A percentile compares a stretch with the other conserved stretches of the same genome.
Conservation (phyloP, 257 asterid species). For the Perilla frutescens region DNA sequence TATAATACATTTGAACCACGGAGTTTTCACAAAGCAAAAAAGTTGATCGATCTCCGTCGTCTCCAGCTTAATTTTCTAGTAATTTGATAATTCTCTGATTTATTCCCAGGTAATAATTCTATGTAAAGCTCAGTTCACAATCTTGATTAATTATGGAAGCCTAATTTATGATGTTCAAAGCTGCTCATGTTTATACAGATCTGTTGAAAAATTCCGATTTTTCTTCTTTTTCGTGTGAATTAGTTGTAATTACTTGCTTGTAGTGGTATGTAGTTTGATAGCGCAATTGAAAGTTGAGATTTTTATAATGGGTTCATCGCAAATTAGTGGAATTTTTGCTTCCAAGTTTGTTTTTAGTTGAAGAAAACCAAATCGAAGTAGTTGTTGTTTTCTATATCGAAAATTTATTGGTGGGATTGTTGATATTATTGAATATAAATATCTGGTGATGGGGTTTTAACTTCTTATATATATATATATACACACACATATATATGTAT, state of each 20-base stretch:
- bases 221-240: neutral
- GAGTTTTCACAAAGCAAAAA: slow-evolving; percentile 13
- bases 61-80: slow-evolving; percentile 21
- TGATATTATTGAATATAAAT: slow-evolving; percentile 2
- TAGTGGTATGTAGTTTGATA: slow-evolving; percentile 1
- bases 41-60: slow-evolving; percentile 23
- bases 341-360: slow-evolving; percentile 1
- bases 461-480: too few species aligned
- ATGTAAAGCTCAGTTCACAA: neutral
- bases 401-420: neutral
- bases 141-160: neutral
- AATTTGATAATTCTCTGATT: slow-evolving; percentile 6
- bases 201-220: slow-evolving; percentile 25
- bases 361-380: slow-evolving; percentile 12
- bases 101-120: neutral
- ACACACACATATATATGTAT: too few species aligned
- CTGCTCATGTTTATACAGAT: slow-evolving; percentile 23
- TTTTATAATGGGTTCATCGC: neutral
- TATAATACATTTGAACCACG: neutral
- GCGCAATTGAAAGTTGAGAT: slow-evolving; percentile 6
- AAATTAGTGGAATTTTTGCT: slow-evolving; percentile 18
- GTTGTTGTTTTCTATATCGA: neutral
- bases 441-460: neutral
- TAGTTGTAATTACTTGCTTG: neutral
- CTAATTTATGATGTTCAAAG: neutral